Evolutionary conservation across 2,329 filamentous ascomycete species (phyloP).

Genomic region (Dactylellina leptospora): DNA sequence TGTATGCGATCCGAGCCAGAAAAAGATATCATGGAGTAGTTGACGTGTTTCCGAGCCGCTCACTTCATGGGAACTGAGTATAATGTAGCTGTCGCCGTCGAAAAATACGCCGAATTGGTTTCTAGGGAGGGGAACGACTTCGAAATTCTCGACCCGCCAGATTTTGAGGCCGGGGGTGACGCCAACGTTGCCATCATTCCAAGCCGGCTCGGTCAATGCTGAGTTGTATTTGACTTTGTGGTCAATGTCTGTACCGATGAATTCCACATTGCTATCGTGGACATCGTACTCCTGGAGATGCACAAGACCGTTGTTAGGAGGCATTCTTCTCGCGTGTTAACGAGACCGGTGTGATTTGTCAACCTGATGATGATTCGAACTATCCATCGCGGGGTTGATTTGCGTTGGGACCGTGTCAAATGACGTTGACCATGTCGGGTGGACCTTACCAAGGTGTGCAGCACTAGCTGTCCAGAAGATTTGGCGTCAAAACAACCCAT

Average conservation of each 20-base stretch:
- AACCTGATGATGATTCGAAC: too few species aligned
- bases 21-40: slow-evolving; percentile 6
- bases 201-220: not conserved
- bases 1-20: slow-evolving; percentile 1
- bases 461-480: too few species aligned
- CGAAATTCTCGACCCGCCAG: slow-evolving; percentile 6
- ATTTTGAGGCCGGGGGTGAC: not conserved
- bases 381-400: too few species aligned
- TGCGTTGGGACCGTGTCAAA: too few species aligned
- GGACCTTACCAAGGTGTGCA: too few species aligned
- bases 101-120: not conserved
- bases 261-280: slow-evolving; percentile 5
- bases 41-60: not conserved
- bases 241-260: slow-evolving; percentile 1
- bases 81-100: slow-evolving; percentile 7
- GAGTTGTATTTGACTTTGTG: slow-evolving; percentile 12
- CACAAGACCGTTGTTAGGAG: slow-evolving; percentile 8
- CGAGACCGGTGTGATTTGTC: too few species aligned
- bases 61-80: not conserved
- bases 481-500: too few species aligned
- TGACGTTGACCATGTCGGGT: too few species aligned
- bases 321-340: too few species aligned
- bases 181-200: not conserved
- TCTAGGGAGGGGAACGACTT: not conserved
- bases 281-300: slow-evolving; percentile 7